Conservation (phyloP, 495 filamentous ascomycete species). For the Neurospora sp. region DNA sequence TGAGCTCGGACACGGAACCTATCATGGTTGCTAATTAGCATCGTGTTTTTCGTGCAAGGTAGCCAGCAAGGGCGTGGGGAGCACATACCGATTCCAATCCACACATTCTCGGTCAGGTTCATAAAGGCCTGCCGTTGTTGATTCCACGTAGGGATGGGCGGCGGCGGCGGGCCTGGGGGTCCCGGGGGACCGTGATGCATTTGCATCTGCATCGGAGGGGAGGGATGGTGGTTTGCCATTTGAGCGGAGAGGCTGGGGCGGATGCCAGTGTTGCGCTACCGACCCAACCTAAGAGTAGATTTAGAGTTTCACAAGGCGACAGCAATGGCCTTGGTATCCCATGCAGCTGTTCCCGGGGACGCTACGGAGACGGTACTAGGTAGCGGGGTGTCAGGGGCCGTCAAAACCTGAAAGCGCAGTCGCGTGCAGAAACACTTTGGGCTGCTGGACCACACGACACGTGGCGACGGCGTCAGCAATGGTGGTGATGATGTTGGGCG, state of each 20-base stretch:
- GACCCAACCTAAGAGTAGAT: neutral
- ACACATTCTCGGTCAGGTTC: slow-evolving; percentile 71
- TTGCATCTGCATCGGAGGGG: slow-evolving; percentile 47
- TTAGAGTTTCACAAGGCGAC: neutral
- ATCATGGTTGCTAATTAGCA: slow-evolving; percentile 14
- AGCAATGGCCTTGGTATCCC: neutral
- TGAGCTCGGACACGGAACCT: slow-evolving; percentile 80
- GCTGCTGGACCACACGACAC: neutral
- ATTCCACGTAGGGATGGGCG: slow-evolving; percentile 20
- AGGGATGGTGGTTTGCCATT: slow-evolving; percentile 49
- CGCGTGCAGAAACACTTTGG: neutral
- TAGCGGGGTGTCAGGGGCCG: neutral
- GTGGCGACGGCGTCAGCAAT: neutral
- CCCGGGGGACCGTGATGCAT: slow-evolving; percentile 45
- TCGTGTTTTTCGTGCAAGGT: slow-evolving; percentile 1
- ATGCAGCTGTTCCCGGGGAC: neutral
- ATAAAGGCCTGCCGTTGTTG: slow-evolving; percentile 36
- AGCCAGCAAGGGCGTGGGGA: neutral
- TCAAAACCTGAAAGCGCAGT: neutral
- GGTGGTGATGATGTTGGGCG: neutral
- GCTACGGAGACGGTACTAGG: neutral
- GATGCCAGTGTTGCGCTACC: neutral
- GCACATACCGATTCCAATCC: slow-evolving; percentile 80
- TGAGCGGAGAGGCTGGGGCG: neutral
- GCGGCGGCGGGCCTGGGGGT: slow-evolving; percentile 34